Evolutionary conservation across 352 stramenopile species (phyloP).

Genomic region (Nothophytophthora sp.): DNA sequence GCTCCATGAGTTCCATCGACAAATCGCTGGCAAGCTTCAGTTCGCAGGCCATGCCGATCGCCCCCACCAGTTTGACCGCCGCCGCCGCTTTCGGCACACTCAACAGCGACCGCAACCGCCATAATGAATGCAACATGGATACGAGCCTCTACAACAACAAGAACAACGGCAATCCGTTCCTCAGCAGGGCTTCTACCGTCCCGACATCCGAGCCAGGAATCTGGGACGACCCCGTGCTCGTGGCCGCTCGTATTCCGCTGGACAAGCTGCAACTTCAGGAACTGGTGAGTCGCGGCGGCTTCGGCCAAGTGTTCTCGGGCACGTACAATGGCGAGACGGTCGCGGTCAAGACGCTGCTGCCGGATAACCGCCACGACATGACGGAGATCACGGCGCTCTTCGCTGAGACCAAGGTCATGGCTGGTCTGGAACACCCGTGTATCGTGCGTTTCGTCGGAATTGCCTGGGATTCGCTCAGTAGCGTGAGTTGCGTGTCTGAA

Average conservation of each 20-base stretch:
- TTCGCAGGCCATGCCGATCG: slow-evolving; percentile 13
- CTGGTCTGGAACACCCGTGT: slow-evolving; percentile 53
- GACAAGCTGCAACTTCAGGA: slow-evolving; percentile 41
- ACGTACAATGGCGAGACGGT: slow-evolving; percentile 48
- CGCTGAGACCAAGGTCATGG: slow-evolving; percentile 59
- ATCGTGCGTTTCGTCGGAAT: slow-evolving; percentile 72
- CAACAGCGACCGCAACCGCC: slow-evolving; percentile 8
- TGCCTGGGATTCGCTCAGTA: slow-evolving; percentile 49
- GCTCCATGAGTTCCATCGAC: slow-evolving; percentile 10
- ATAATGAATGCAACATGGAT: slow-evolving; percentile 1
- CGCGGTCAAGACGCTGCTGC: slow-evolving; percentile 61
- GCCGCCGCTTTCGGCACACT: slow-evolving; percentile 23
- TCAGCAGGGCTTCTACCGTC: not conserved
- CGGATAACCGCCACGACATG: slow-evolving; percentile 48
- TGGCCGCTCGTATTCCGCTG: slow-evolving; percentile 42
- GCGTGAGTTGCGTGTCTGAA: slow-evolving; percentile 50
- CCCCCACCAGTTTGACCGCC: slow-evolving; percentile 13
- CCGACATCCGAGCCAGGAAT: slow-evolving; percentile 11
- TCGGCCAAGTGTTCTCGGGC: slow-evolving; percentile 50
- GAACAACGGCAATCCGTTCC: slow-evolving; percentile 17
- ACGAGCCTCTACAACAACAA: slow-evolving; percentile 9
- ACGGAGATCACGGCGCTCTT: slow-evolving; percentile 54
- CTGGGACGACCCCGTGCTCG: slow-evolving; percentile 42
- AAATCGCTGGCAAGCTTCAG: slow-evolving; percentile 18
- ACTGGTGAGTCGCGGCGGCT: slow-evolving; percentile 49